Percentiles rank a stretch among this genome's conserved stretches.
These are phyloP conservation scores for Cercospora nicotianae DNA, from an alignment of 2,329 filamentous ascomycete genomes.

Conservation along the genomic window DNA sequence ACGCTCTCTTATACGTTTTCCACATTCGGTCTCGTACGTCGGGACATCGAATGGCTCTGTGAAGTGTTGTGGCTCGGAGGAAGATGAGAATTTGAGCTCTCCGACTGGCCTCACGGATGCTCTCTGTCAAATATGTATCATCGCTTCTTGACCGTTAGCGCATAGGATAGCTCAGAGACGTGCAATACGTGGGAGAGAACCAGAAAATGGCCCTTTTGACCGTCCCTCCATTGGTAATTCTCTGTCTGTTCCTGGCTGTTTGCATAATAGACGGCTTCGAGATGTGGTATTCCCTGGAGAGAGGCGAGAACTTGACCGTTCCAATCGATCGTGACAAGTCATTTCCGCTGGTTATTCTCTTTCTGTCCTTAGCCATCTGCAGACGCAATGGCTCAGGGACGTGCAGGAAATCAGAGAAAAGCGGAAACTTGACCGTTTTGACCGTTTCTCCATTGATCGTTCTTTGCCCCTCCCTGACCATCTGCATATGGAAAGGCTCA, in stretches of 20 bases:
- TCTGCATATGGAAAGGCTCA: neutral
- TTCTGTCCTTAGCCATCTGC: neutral
- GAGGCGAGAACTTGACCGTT: neutral
- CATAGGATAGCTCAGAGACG: neutral
- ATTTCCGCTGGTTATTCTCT: neutral
- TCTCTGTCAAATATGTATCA: neutral
- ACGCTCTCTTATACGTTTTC: neutral
- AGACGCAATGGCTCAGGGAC: neutral
- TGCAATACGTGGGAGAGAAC: neutral
- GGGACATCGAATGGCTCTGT: neutral
- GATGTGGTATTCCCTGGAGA: neutral
- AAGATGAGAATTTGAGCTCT: neutral
- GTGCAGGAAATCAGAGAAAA: neutral
- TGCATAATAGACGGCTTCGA: neutral
- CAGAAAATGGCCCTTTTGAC: neutral
- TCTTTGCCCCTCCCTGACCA: neutral
- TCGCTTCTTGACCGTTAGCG: neutral
- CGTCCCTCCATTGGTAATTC: neutral
- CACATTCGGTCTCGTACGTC: neutral
- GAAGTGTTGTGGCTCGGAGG: neutral
- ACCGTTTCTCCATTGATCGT: neutral
- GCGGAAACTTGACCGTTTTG: neutral
- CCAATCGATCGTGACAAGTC: too few species aligned
- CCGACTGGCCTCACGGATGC: neutral
- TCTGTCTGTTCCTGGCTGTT: neutral